These are phyloP conservation scores for Mimosa pudica DNA, from an alignment of 306 rosid genomes.

Conservation along the genomic window DNA sequence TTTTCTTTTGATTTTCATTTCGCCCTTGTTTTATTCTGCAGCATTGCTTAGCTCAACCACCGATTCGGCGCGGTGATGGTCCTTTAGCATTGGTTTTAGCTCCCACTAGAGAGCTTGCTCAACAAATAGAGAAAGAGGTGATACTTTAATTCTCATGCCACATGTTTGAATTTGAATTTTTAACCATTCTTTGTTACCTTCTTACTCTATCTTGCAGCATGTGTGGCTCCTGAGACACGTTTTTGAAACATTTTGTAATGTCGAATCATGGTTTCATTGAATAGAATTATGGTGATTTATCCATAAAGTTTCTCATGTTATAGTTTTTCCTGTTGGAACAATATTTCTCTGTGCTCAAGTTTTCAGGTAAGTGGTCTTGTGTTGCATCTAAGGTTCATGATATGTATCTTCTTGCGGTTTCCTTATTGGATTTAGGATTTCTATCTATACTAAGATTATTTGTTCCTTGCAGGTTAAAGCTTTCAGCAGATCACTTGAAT, in stretches of 20 bases:
- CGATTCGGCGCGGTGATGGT: constrained; percentile 73
- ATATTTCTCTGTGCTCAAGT: neutral
- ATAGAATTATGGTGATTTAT: no score
- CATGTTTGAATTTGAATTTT: neutral
- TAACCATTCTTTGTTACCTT: neutral
- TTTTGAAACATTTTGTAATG: no score
- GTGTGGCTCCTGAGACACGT: neutral
- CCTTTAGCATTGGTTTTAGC: constrained; percentile 84
- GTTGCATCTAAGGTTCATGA: neutral
- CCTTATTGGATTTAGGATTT: constrained; percentile 4
- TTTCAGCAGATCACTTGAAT: constrained; percentile 74
- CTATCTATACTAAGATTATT: constrained; percentile 16
- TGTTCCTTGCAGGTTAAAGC: constrained; percentile 69
- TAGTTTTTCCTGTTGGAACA: neutral
- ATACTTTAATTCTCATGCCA: neutral
- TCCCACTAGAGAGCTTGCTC: constrained; percentile 95
- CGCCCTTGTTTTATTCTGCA: constrained; percentile 36
- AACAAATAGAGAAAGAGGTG: constrained; percentile 92
- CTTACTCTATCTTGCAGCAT: constrained; percentile 6
- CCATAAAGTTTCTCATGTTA: neutral
- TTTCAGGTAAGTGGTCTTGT: constrained; percentile 4
- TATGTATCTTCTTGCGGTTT: constrained; percentile 15
- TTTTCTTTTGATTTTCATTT: constrained; percentile 20
- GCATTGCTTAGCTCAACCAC: constrained; percentile 86
- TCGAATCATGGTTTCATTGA: no score